Evolutionary conservation across 2,329 filamentous ascomycete species (phyloP), one percentile per base, ranked within the genome.

Genomic region (Sporothrix curviconia): DNA sequence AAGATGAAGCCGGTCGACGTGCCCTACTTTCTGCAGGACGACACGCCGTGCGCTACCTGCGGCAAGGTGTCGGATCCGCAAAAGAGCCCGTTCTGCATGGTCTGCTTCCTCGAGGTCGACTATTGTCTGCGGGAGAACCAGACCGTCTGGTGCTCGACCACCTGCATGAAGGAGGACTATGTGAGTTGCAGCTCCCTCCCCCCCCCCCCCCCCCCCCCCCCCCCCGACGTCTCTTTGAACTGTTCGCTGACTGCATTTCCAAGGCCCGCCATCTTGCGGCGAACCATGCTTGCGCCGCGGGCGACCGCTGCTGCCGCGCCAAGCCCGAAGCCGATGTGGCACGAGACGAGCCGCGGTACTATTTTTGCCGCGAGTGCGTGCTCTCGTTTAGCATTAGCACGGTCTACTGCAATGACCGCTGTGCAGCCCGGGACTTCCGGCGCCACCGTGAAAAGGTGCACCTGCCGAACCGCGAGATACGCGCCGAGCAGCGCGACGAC

Each of bases 301-400:
- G 44, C 42, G 57, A 60, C 43, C 53, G 61, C 22, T 63, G 62
- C 39, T 22, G 32, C 4, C 58, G 56, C 39, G 5, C 15, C n/a
- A 42, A 4, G 19, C 51, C 43, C 5, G 56, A 55, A 9, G 15
- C 51, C 5, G 39, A 28, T 3, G 11, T 39, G 7, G 46, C 42
- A 11, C 58, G 55, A 9, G 44, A 57, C 19, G 58, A 58, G 36
- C 56, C 53, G 43, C 55, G 56, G 32, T 58, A 54, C 51, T 59
- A 55, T 47, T 67, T 71, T 61, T 72, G 70, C 64, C 64, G 59
- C 22, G 69, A 71, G 55, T 72, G 70, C 61, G 63, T 69, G 7
- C 54, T 61, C 19, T 54, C 63, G 15, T 65, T 68, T 30, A 66
- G 66, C 56, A 60, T 64, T 9, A 58, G 63, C 6, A 65, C 66